Evolutionary conservation across 495 filamentous ascomycete species (phyloP).

Genomic region (Daldinia concentrica): DNA sequence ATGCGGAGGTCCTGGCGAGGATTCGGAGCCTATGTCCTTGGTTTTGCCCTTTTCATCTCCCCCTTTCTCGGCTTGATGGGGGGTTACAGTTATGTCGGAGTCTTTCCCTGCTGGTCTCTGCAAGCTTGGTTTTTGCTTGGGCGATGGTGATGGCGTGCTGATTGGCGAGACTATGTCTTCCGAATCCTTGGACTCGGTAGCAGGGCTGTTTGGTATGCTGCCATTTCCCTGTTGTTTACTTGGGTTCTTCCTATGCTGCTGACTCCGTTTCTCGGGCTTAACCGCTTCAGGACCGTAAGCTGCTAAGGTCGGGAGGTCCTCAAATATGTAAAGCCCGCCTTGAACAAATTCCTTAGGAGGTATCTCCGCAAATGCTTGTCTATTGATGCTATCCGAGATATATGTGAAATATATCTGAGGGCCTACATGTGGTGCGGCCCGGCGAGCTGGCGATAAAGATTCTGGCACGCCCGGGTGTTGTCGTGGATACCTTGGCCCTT

Average conservation of each 20-base stretch:
- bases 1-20: too few species aligned
- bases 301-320: background rate
- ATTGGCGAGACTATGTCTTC: background rate
- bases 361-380: background rate
- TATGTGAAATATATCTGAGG: constrained; percentile 5
- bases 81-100: too few species aligned
- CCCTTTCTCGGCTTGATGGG: too few species aligned
- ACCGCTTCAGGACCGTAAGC: background rate
- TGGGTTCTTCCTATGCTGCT: background rate
- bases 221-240: background rate
- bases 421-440: background rate
- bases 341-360: background rate
- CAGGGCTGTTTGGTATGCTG: background rate
- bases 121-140: background rate
- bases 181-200: background rate
- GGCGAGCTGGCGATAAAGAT: background rate
- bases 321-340: constrained; percentile 6
- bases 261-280: background rate
- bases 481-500: background rate
- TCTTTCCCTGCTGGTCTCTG: background rate
- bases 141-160: background rate
- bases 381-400: constrained; percentile 3
- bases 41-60: too few species aligned
- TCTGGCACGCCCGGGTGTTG: background rate
- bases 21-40: too few species aligned